Evolutionary conservation across 2,329 filamentous ascomycete species (phyloP).

Genomic region (Colletotrichum sp.): DNA sequence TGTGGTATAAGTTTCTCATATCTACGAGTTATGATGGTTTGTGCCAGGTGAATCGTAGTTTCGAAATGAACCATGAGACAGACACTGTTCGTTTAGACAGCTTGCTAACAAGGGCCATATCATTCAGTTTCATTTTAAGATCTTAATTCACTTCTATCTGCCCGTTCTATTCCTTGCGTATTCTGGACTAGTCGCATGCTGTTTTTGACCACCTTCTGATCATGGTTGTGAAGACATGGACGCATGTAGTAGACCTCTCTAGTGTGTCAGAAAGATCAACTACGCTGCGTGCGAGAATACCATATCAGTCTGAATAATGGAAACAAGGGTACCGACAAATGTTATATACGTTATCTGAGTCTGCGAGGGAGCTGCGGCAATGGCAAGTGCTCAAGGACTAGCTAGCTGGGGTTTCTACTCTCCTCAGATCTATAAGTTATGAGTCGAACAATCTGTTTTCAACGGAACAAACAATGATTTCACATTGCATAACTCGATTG

Average conservation of each 20-base stretch:
- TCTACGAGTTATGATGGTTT: background rate
- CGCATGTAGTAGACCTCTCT: too few relatives aligned
- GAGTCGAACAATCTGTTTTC: background rate
- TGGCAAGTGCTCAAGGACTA: background rate
- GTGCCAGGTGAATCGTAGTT: too few relatives aligned
- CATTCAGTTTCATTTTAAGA: too few relatives aligned
- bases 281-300: too few relatives aligned
- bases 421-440: background rate
- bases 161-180: fast-evolving
- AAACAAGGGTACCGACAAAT: background rate
- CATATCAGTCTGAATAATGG: too few relatives aligned
- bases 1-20: fast-evolving
- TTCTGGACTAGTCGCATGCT: too few relatives aligned
- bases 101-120: too few relatives aligned
- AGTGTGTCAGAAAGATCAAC: too few relatives aligned
- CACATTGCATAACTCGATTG: background rate
- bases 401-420: background rate
- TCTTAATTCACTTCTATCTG: too few relatives aligned
- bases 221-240: background rate
- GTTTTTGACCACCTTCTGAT: background rate
- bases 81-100: too few relatives aligned
- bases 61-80: too few relatives aligned
- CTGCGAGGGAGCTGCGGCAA: background rate
- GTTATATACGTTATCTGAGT: background rate
- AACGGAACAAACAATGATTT: background rate